Conservation (phyloP, 345 rosid species). For the Pelargonium nanum region DNA sequence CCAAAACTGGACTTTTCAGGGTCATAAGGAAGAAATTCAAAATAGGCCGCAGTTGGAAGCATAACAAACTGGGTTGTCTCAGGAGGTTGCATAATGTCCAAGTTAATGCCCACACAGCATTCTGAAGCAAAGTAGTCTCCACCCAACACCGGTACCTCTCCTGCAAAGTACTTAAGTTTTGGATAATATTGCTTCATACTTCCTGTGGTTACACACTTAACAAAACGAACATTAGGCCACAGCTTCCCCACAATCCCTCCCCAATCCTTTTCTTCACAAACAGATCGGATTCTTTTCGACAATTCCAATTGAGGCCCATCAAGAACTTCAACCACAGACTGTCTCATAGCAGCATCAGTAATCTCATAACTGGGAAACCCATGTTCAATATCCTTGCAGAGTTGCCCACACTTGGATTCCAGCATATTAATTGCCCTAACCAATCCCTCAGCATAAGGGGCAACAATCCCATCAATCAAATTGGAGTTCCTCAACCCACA, state of each 20-base stretch:
- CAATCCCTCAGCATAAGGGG: constrained; percentile 32
- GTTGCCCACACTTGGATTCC: constrained; percentile 35
- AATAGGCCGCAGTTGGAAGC: constrained; percentile 40
- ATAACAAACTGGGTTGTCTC: constrained; percentile 25
- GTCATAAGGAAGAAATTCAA: constrained; percentile 41
- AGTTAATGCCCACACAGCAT: constrained; percentile 33
- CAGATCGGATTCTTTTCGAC: constrained; percentile 20
- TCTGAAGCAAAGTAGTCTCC: constrained; percentile 47
- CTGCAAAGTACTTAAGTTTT: constrained; percentile 33
- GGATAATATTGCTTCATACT: constrained; percentile 40
- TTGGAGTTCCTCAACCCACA: constrained; percentile 33
- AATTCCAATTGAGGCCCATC: constrained; percentile 34
- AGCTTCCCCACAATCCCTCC: constrained; percentile 32
- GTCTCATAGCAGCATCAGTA: constrained; percentile 23
- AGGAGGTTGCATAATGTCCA: constrained; percentile 30
- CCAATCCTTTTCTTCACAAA: constrained; percentile 29
- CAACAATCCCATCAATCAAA: constrained; percentile 27
- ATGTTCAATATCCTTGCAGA: constrained; percentile 34
- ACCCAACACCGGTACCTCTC: constrained; percentile 29
- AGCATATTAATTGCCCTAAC: constrained; percentile 20
- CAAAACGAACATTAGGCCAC: constrained; percentile 36
- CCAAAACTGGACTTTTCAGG: constrained; percentile 10
- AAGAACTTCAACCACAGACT: constrained; percentile 26
- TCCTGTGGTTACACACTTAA: constrained; percentile 38
- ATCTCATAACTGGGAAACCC: constrained; percentile 25